Conservation (phyloP, 352 stramenopile species). For the Pythium monospermum region DNA sequence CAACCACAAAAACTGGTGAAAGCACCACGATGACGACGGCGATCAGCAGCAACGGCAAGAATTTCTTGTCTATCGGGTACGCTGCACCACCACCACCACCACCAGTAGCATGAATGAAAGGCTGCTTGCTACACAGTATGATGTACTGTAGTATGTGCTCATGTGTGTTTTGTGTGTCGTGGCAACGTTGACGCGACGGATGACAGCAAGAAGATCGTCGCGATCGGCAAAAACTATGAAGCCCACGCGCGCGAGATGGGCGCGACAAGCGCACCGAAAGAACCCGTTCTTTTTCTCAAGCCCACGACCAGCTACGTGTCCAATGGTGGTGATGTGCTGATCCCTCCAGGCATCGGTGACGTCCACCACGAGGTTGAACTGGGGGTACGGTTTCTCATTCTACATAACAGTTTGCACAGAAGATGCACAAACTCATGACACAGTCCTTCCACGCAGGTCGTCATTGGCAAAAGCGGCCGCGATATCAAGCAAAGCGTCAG, state of each 20-base stretch:
- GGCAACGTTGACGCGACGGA: too few relatives aligned
- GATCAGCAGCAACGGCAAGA: slow-evolving; percentile 33
- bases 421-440: neutral
- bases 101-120: neutral
- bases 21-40: slow-evolving; percentile 17
- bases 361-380: slow-evolving; percentile 86
- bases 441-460: slow-evolving; percentile 26
- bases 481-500: slow-evolving; percentile 57
- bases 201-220: slow-evolving; percentile 83
- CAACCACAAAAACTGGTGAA: too few relatives aligned
- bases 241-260: slow-evolving; percentile 80
- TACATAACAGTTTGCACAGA: neutral
- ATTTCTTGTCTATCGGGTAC: slow-evolving; percentile 50
- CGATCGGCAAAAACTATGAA: slow-evolving; percentile 85
- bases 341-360: slow-evolving; percentile 61
- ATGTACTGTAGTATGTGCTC: neutral
- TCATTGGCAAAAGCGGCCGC: slow-evolving; percentile 60
- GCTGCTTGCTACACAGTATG: too few relatives aligned
- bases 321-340: slow-evolving; percentile 51
- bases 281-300: slow-evolving; percentile 81
- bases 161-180: too few relatives aligned
- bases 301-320: slow-evolving; percentile 67
- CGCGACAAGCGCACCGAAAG: slow-evolving; percentile 47
- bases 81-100: neutral
- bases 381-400: slow-evolving; percentile 49